Conservation (phyloP, 495 filamentous ascomycete genomes). For the Wilcoxina mikolae region DNA sequence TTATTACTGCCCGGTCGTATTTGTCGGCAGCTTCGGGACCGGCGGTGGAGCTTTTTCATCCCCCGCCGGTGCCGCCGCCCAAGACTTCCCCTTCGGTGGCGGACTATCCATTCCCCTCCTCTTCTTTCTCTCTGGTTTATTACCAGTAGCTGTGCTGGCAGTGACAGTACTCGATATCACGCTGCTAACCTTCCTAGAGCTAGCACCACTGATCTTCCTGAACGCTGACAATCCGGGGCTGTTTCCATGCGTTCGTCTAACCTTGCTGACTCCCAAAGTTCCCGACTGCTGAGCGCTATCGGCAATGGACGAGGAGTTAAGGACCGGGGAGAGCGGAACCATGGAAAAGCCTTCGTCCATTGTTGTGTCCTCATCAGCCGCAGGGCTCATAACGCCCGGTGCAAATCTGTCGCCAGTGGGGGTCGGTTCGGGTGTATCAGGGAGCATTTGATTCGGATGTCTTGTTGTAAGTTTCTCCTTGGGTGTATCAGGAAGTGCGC, state of each 20-base stretch:
- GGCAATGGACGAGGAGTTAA: neutral
- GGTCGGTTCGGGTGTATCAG: neutral
- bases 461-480: neutral
- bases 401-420: neutral
- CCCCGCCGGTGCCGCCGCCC: neutral
- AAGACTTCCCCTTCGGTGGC: neutral
- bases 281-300: neutral
- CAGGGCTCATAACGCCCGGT: neutral
- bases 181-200: neutral
- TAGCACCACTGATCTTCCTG: neutral
- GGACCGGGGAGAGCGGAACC: slow-evolving; percentile 14
- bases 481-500: neutral
- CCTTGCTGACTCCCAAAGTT: neutral
- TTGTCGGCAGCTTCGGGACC: no score
- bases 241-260: neutral
- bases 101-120: neutral
- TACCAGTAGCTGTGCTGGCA: slow-evolving; percentile 1
- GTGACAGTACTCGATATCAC: neutral
- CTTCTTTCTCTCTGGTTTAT: slow-evolving; percentile 34
- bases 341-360: slow-evolving; percentile 5
- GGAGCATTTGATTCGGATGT: neutral
- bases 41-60: no score
- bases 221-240: neutral
- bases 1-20: no score
- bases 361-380: slow-evolving; percentile 12